A percentile compares a stretch with the other conserved stretches of the same genome.
These are phyloP conservation scores for Neurospora tetraspora DNA, from an alignment of 495 filamentous ascomycete species.

Conservation along the genomic window DNA sequence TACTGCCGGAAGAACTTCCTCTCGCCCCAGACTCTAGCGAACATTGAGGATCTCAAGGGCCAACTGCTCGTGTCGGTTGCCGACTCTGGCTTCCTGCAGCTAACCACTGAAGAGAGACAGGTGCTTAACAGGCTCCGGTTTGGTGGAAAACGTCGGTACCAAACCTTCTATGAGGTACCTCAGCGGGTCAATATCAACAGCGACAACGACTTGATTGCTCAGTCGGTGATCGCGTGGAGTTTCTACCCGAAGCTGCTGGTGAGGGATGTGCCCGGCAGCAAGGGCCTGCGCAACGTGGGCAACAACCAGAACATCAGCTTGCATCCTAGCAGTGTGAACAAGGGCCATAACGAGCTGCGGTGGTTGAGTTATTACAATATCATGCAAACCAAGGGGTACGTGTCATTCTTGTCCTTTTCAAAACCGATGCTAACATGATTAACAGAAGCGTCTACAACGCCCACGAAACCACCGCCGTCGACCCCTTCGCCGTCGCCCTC, in stretches of 20 bases:
- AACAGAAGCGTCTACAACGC: constrained; percentile 61
- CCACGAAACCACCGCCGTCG: constrained; percentile 75
- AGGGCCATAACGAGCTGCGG: constrained; percentile 51
- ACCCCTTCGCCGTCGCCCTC: constrained; percentile 71
- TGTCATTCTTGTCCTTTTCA: too few species aligned
- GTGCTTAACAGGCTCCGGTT: constrained; percentile 48
- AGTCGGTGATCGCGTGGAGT: constrained; percentile 76
- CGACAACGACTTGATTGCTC: constrained; percentile 63
- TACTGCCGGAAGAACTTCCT: constrained; percentile 93
- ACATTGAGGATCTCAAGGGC: constrained; percentile 89
- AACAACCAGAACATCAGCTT: constrained; percentile 83
- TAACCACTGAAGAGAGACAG: constrained; percentile 58
- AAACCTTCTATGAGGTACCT: constrained; percentile 71
- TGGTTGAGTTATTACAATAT: constrained; percentile 93
- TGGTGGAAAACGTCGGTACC: constrained; percentile 43
- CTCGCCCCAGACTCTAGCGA: constrained; percentile 67
- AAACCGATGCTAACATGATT: constrained; percentile 1
- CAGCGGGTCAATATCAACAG: constrained; percentile 62
- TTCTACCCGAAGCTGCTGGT: constrained; percentile 91
- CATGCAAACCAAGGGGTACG: constrained; percentile 75
- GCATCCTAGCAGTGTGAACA: constrained; percentile 80
- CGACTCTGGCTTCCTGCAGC: constrained; percentile 69
- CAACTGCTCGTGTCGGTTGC: constrained; percentile 74
- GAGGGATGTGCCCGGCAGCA: constrained; percentile 54
- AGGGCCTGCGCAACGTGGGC: constrained; percentile 78